Evolutionary conservation across 441 rosid genomes (phyloP), one percentile per base, ranked within the genome.

Genomic region (Pelargonium australe): DNA sequence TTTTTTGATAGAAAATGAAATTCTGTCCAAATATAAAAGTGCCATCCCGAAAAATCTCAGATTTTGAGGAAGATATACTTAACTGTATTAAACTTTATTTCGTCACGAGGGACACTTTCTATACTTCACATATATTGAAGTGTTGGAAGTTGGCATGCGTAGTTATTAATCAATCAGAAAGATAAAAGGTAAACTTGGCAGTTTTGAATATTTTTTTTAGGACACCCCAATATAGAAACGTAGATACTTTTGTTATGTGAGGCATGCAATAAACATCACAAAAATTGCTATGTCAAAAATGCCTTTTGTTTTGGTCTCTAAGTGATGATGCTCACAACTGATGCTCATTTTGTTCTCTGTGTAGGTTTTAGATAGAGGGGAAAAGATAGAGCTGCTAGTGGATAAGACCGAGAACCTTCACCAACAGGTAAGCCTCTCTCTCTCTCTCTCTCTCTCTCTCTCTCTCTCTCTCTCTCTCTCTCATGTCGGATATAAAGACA

Each of bases 371-470:
- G 80, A 80, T 67, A 67, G 83, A 65, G 83, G 83, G 43, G 77
- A 80, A 66, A 65, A 80, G 73, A 77, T 80, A 68, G 73, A 80
- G 77, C 69, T 80, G 2, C 67, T 80, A 58, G 79, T 80, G 65
- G 83, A 80, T 70, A 80, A 80, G 75, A 74, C 79, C 0, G 80
- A 80, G 72, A 77, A 69, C 63, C 83, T 80, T 44, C 83, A 68
- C 40, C 76, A 77, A 8, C 77, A 80, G 80, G 83, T 72, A 7
- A 68, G 84, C 70, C 45, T 5, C 41, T 53, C 16, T 55, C 34
- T 14, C 5, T 25, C 31, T 64, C 31, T 37, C 28, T 23, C 61
- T 72, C 28, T 64, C 28, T 65, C 23, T 57, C n/a, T n/a, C n/a
- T n/a, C n/a, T n/a, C n/a, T n/a, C n/a, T n/a, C n/a, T n/a, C n/a